These are phyloP conservation scores for Neurospora sp. DNA, from an alignment of 495 filamentous ascomycete species.

Conservation along the genomic window DNA sequence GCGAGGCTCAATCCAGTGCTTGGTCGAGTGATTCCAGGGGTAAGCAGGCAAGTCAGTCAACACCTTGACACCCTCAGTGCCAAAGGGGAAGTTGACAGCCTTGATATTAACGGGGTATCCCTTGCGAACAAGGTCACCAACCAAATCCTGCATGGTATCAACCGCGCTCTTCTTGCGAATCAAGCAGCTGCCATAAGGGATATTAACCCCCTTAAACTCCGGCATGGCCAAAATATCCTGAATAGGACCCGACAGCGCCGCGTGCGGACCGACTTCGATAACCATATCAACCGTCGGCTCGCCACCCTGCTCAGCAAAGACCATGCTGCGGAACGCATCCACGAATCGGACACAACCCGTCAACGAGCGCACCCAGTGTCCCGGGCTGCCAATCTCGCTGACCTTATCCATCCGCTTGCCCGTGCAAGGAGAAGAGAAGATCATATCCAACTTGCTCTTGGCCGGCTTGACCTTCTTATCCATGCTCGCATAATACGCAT, in stretches of 20 bases:
- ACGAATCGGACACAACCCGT: constrained; percentile 35
- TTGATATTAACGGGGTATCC: constrained; percentile 34
- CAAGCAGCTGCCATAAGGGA: constrained; percentile 20
- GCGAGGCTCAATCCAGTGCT: constrained; percentile 36
- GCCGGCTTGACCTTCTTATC: constrained; percentile 14
- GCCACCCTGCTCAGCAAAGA: constrained; percentile 5
- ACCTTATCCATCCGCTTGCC: constrained; percentile 12
- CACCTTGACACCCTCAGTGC: constrained; percentile 20
- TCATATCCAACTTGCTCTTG: constrained; percentile 7
- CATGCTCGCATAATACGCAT: constrained; percentile 23
- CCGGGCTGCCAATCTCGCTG: constrained; percentile 15
- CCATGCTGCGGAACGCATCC: constrained; percentile 26
- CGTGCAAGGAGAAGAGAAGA: constrained; percentile 16
- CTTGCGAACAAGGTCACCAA: constrained; percentile 19
- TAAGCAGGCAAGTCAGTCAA: constrained; percentile 29
- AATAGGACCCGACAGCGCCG: constrained; percentile 42
- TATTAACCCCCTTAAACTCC: constrained; percentile 10
- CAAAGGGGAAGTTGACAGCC: constrained; percentile 24
- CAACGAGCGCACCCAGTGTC: constrained; percentile 38
- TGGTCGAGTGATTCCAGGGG: constrained; percentile 35
- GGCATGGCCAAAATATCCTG: constrained; percentile 35
- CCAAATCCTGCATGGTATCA: constrained; percentile 19
- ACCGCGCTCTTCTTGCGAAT: constrained; percentile 23
- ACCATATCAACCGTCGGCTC: constrained; percentile 19
- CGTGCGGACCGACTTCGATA: constrained; percentile 29